These are phyloP conservation scores for Dillenia turbinata DNA, from an alignment of 164 flowering plant genomes.

Conservation along the genomic window DNA sequence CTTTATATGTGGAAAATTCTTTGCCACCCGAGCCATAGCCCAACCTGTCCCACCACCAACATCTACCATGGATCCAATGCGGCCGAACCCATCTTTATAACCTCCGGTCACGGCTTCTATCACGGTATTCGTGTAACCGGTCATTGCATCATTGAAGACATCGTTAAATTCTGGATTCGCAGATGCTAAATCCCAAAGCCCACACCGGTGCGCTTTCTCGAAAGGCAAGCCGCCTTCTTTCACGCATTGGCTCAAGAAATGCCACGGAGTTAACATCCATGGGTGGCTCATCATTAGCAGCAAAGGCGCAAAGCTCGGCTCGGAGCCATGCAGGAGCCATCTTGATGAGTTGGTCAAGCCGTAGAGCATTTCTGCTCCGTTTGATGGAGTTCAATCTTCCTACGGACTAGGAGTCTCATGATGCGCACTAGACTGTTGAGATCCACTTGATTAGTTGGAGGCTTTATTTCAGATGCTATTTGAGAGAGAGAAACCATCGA, in stretches of 20 bases:
- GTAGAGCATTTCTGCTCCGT: constrained; percentile 25
- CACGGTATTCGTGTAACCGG: constrained; percentile 20
- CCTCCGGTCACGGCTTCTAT: constrained; percentile 15
- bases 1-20: no score
- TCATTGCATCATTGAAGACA: constrained; percentile 31
- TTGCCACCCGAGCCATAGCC: no score
- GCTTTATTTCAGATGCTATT: constrained; percentile 15
- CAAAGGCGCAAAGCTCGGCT: constrained; percentile 24
- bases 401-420: constrained; percentile 41
- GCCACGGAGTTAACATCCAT: constrained; percentile 19
- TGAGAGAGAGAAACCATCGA: constrained; percentile 29
- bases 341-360: constrained; percentile 24
- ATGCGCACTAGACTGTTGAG: constrained; percentile 31
- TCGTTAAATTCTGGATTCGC: constrained; percentile 25
- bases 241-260: constrained; percentile 25
- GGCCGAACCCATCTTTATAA: constrained; percentile 31
- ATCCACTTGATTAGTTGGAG: constrained; percentile 17
- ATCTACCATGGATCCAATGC: constrained; percentile 35
- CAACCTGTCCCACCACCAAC: constrained; percentile 52
- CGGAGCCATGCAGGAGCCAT: constrained; percentile 25
- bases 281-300: constrained; percentile 25
- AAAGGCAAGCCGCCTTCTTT: constrained; percentile 36
- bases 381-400: constrained; percentile 11
- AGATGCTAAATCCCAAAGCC: constrained; percentile 30
- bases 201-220: constrained; percentile 31